Evolutionary conservation across 345 rosid genomes (phyloP).

Genomic region (Ailanthus altissimus): DNA sequence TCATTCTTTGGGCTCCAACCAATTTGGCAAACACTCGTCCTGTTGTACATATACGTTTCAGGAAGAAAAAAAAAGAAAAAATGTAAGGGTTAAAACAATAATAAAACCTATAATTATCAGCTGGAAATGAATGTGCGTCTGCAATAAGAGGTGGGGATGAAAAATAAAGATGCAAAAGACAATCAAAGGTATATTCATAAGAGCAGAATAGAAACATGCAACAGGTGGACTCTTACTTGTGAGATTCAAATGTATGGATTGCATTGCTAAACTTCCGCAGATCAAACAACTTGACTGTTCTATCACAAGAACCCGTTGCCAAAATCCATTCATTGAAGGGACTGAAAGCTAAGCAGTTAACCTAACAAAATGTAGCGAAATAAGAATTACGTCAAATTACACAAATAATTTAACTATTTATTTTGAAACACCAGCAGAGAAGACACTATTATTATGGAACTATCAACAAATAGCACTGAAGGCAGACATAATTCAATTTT

Average conservation of each 20-base stretch:
- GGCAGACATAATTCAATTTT: no score
- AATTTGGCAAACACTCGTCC: conserved; percentile 96
- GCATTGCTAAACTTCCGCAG: conserved; percentile 74
- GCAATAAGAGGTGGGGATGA: no score
- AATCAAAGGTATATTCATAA: no score
- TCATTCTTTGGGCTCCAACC: conserved; percentile 96
- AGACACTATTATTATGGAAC: background rate
- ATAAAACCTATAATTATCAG: no score
- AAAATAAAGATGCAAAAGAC: no score
- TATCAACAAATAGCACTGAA: background rate
- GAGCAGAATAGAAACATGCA: background rate
- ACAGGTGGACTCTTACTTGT: conserved; percentile 56
- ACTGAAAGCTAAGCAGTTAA: conserved; percentile 89
- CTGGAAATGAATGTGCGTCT: no score
- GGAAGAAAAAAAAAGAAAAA: conserved; percentile 13
- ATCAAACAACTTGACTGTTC: conserved; percentile 88
- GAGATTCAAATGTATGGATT: conserved; percentile 86
- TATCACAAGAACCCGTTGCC: conserved; percentile 95
- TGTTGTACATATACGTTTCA: conserved; percentile 21
- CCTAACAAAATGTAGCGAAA: conserved; percentile 39
- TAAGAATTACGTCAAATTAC: background rate
- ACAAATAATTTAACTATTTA: background rate
- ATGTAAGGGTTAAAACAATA: background rate
- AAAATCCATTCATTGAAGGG: conserved; percentile 96
- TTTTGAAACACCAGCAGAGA: background rate